Percentiles rank a stretch among this genome's conserved stretches.
Conservation (phyloP, 2,329 filamentous ascomycete species). For the Fusarium abutilonis region DNA sequence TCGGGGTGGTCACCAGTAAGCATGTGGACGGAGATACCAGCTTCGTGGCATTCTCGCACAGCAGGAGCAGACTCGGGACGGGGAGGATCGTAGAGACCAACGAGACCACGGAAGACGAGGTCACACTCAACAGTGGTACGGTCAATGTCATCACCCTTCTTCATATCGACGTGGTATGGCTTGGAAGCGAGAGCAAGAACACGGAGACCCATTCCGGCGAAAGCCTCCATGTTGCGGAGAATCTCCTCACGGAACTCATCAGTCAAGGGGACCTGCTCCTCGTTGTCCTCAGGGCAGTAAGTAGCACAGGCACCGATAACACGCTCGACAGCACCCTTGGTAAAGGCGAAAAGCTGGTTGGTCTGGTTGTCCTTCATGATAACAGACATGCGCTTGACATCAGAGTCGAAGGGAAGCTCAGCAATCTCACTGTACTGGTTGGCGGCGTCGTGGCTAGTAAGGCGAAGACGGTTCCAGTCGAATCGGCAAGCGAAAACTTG, state of each 20-base stretch:
- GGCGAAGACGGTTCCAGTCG: constrained; percentile 64
- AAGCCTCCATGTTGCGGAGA: constrained; percentile 70
- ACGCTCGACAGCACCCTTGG: constrained; percentile 74
- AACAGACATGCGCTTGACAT: constrained; percentile 79
- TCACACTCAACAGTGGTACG: constrained; percentile 67
- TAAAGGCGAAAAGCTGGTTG: constrained; percentile 53
- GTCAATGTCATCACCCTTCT: constrained; percentile 56
- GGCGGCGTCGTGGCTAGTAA: constrained; percentile 56
- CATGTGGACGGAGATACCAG: constrained; percentile 74
- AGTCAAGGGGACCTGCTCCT: constrained; percentile 55
- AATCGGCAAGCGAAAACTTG: constrained; percentile 77
- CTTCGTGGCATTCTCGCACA: constrained; percentile 67
- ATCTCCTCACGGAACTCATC: constrained; percentile 64
- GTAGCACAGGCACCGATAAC: constrained; percentile 69
- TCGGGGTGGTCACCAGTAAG: constrained; percentile 73
- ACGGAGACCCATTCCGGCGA: constrained; percentile 71
- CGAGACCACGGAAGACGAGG: constrained; percentile 71
- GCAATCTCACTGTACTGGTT: constrained; percentile 66
- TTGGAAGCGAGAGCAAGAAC: constrained; percentile 70
- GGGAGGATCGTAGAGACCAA: constrained; percentile 77
- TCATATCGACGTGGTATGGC: constrained; percentile 52
- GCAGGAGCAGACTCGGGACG: constrained; percentile 71
- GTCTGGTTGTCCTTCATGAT: constrained; percentile 62
- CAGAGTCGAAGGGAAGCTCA: constrained; percentile 77
- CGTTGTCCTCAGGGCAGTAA: constrained; percentile 54